These are phyloP conservation scores for Vaccinium darrowii DNA, from an alignment of 148 eudicot genomes.

Conservation along the genomic window DNA sequence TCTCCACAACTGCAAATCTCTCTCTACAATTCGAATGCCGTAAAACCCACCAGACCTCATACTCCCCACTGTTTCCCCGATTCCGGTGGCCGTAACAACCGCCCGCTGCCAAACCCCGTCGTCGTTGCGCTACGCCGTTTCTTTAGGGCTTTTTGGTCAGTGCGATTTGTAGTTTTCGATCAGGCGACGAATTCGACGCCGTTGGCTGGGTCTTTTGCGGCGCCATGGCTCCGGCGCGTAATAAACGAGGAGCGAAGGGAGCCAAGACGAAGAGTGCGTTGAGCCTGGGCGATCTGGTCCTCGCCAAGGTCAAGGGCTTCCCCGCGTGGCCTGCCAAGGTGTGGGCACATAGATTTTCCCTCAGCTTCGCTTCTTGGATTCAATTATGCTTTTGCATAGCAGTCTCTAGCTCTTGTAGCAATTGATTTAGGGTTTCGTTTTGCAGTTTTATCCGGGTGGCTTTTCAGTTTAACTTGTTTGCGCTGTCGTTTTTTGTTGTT, in stretches of 20 bases:
- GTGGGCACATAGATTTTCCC: not conserved
- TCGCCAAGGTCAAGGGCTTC: conserved; percentile 91
- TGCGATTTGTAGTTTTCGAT: not conserved
- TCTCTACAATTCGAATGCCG: conserved; percentile 2
- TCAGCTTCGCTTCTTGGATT: not conserved
- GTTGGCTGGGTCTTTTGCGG: not conserved
- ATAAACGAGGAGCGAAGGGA: conserved; percentile 65
- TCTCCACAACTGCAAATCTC: not conserved
- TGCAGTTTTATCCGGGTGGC: not conserved
- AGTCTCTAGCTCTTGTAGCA: not conserved
- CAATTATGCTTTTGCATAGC: not conserved
- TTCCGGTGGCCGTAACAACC: not conserved
- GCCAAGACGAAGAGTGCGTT: conserved; percentile 42
- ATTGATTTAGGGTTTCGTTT: not conserved
- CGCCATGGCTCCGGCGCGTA: conserved; percentile 85
- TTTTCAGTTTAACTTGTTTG: not conserved
- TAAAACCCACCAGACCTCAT: not conserved
- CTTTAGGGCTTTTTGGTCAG: conserved; percentile 8
- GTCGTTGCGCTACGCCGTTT: not conserved
- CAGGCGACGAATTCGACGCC: conserved; percentile 5
- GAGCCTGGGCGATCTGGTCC: conserved; percentile 91
- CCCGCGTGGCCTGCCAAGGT: conserved; percentile 99
- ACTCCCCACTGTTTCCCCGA: not conserved
- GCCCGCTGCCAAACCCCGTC: not conserved
- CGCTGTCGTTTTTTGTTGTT: not conserved